Base-by-base conservation (phyloP, 176 grass and related monocot genomes). In the Avena insularis region DNA sequence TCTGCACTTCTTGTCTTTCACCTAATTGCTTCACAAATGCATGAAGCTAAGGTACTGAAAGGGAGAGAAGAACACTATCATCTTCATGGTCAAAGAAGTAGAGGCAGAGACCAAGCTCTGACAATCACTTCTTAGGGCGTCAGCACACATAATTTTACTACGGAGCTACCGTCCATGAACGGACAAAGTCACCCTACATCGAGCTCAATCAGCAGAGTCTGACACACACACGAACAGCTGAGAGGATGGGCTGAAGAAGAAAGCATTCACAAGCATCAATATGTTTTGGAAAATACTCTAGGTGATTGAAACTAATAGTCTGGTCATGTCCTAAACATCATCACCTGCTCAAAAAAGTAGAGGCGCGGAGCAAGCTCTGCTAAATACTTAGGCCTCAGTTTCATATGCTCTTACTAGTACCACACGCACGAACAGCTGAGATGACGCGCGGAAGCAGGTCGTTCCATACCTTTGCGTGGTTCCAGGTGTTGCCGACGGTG, bases 401-500 rank as follows among this genome's bases (percentile, higher is more conserved):
- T 9, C 14, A 25, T 0, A 3, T 53, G 45, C 33, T 63, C 19
- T 40, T 43, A 54, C 0, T 9, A 2, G 6, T 6, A 48, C 1
- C 6, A 1, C 38, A 25, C 2, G 9, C 2, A 73, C 2, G 4
- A 0, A 12, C 20, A 48, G 20, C 11, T 2, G 43, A 48, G 40
- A 2, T 49, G 27, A 57, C 48, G 43, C 8, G 40, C 1, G 1
- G 9, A 2, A 13, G 12, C 5, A 16, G 36, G 36, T 2, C 4
- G 0, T 5, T 12, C 46, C 46, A 48, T 89, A 98, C 95, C 93
- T 98, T 98, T 78, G 89, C 90, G 51, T 90, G 89, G 75, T 95
- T 95, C 93, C 91, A 95, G 4, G 95, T 91, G 86, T 91, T 91
- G 64, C 84, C 83, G 20, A 95, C 91, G 79, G 91, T 75, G 78